phyloP scores from a whole-genome alignment of 768 basidiomycete species.

The Pleurotus pulmonarius region DNA sequence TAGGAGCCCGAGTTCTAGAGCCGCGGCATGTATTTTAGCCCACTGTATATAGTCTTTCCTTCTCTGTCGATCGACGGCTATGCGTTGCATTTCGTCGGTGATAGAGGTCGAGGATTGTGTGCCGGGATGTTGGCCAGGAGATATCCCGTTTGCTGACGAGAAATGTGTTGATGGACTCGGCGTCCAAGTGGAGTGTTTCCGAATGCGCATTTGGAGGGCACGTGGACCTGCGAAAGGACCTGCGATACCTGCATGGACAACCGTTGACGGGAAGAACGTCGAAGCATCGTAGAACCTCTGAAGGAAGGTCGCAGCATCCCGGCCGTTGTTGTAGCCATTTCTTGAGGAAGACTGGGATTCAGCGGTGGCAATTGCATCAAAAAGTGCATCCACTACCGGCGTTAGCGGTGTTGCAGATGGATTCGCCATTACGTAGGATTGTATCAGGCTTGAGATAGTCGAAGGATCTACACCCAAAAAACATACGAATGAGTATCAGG shows the following conservation, averaged over 20 bases:
- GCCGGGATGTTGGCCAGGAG: constrained; percentile 12
- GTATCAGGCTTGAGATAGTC: constrained; percentile 52
- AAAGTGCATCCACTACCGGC: constrained; percentile 48
- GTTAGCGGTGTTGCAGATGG: constrained; percentile 49
- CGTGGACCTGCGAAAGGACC: constrained; percentile 55
- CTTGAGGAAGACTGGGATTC: constrained; percentile 19
- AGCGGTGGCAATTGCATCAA: constrained; percentile 44
- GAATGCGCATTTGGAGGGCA: constrained; percentile 56
- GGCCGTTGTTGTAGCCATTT: constrained; percentile 17
- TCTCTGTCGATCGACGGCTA: constrained; percentile 54
- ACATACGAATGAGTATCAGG: neutral
- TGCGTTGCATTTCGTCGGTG: constrained; percentile 60
- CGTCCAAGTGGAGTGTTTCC: constrained; percentile 54
- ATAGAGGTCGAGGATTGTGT: constrained; percentile 31
- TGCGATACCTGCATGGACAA: constrained; percentile 51
- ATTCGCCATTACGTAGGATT: constrained; percentile 42
- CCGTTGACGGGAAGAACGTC: constrained; percentile 40
- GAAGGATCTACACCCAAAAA: constrained; percentile 35
- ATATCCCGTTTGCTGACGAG: constrained; percentile 12
- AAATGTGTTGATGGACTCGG: constrained; percentile 22
- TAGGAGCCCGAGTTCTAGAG: constrained; percentile 56
- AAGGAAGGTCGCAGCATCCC: constrained; percentile 37
- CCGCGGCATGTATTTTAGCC: constrained; percentile 64
- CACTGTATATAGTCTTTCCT: constrained; percentile 64
- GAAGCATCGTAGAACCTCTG: constrained; percentile 52